Conservation (phyloP, 805 yeast species). For the Cyberlindnera nakhonratchasimensis region DNA sequence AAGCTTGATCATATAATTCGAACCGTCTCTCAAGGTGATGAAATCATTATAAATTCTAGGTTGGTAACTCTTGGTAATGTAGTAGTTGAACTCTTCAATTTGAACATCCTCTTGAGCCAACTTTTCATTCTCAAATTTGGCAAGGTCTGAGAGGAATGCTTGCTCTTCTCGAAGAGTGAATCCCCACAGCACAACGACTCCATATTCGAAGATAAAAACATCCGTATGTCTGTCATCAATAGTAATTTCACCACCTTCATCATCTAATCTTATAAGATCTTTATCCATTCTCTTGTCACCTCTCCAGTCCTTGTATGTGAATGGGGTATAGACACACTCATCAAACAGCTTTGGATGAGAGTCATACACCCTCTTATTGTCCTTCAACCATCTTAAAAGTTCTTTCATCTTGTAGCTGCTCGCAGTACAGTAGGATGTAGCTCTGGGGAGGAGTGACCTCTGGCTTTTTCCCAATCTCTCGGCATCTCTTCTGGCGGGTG, state of each 20-base stretch:
- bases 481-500: slow-evolving; percentile 90
- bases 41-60: slow-evolving; percentile 95
- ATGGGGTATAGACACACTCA: slow-evolving; percentile 93
- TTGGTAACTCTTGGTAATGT: slow-evolving; percentile 89
- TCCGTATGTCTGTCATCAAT: slow-evolving; percentile 76
- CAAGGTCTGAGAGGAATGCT: slow-evolving; percentile 77
- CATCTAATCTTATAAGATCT: slow-evolving; percentile 69
- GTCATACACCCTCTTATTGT: slow-evolving; percentile 66
- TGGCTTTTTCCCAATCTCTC: slow-evolving; percentile 78
- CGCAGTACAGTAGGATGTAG: slow-evolving; percentile 94
- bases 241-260: slow-evolving; percentile 93
- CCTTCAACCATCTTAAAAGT: slow-evolving; percentile 78
- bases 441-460: slow-evolving; percentile 82
- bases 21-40: slow-evolving; percentile 84
- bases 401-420: slow-evolving; percentile 90
- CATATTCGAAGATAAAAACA: slow-evolving; percentile 88
- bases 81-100: slow-evolving; percentile 91
- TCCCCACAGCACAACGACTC: slow-evolving; percentile 98
- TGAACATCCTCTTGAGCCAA: slow-evolving; percentile 89
- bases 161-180: slow-evolving; percentile 79
- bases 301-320: slow-evolving; percentile 76
- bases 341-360: slow-evolving; percentile 87
- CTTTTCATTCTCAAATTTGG: slow-evolving; percentile 89
- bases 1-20: slow-evolving; percentile 85
- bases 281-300: slow-evolving; percentile 42